Percentiles rank a stretch among this genome's conserved stretches.
phyloP scores from a whole-genome alignment of 164 flowering plant genomes.

The Litsea cubeba region DNA sequence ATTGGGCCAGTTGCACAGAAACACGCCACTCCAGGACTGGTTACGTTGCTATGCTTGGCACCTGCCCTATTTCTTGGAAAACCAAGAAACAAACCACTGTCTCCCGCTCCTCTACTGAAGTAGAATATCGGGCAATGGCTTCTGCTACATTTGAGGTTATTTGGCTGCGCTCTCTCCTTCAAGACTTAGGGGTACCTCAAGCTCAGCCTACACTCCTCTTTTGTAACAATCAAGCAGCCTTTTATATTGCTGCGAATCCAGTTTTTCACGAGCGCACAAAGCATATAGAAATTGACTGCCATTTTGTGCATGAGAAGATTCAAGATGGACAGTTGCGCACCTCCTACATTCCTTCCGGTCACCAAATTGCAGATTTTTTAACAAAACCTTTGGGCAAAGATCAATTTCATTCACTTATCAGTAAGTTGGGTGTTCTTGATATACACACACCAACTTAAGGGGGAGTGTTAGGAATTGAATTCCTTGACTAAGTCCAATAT shows the following conservation, averaged over 20 bases:
- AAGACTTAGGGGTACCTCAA: neutral
- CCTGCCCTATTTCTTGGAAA: constrained; percentile 8
- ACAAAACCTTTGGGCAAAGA: neutral
- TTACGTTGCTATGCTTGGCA: neutral
- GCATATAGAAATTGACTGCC: neutral
- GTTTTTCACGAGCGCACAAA: neutral
- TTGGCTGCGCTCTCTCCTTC: neutral
- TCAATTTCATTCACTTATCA: neutral
- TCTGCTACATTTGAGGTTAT: neutral
- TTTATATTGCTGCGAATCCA: neutral
- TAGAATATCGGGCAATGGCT: constrained; percentile 10
- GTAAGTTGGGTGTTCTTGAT: neutral
- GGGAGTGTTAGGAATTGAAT: neutral
- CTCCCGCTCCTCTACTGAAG: constrained; percentile 8
- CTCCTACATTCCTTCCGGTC: neutral
- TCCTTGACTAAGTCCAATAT: too few species aligned
- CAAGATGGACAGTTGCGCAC: neutral
- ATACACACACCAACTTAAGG: neutral
- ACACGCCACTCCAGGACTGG: neutral
- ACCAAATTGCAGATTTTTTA: neutral
- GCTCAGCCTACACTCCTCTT: neutral
- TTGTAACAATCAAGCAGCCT: neutral
- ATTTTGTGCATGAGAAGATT: neutral
- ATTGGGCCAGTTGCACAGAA: constrained; percentile 1
- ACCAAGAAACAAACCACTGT: constrained; percentile 6